Evolutionary conservation across 2,329 filamentous ascomycete genomes (phyloP).

Genomic region (Tricladium varicosporioides): DNA sequence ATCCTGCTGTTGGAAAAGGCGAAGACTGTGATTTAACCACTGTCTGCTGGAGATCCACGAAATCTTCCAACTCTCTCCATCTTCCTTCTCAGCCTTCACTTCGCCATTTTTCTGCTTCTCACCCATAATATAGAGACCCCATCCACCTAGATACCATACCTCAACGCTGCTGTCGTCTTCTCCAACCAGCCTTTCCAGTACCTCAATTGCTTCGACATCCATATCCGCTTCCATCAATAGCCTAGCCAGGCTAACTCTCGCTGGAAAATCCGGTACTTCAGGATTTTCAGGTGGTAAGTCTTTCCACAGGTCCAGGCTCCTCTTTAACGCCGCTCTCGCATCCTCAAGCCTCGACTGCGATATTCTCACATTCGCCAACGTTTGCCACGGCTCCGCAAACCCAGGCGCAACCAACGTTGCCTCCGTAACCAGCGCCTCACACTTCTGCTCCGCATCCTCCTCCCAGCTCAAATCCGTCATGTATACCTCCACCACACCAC

Average conservation of each 20-base stretch:
- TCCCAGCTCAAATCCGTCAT: slow-evolving; percentile 98
- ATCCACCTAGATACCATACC: slow-evolving; percentile 95
- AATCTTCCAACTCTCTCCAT: slow-evolving; percentile 43
- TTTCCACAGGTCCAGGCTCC: slow-evolving; percentile 82
- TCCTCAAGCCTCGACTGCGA: slow-evolving; percentile 80
- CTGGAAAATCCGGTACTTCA: slow-evolving; percentile 79
- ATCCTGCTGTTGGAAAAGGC: slow-evolving; percentile 73
- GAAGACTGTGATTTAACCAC: slow-evolving; percentile 79
- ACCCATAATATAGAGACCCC: slow-evolving; percentile 80
- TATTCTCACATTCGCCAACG: slow-evolving; percentile 88
- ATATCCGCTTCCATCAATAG: slow-evolving; percentile 88
- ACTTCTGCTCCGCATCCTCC: slow-evolving; percentile 81
- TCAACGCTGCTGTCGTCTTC: slow-evolving; percentile 96
- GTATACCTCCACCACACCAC: slow-evolving; percentile 92
- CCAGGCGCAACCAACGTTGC: slow-evolving; percentile 81
- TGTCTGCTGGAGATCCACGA: slow-evolving; percentile 73
- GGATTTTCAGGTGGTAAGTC: slow-evolving; percentile 71
- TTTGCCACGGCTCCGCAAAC: slow-evolving; percentile 88
- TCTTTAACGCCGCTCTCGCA: slow-evolving; percentile 71
- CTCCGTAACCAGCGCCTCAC: slow-evolving; percentile 86
- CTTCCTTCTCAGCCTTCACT: slow-evolving; percentile 36
- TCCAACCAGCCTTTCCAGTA: slow-evolving; percentile 76
- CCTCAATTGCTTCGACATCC: slow-evolving; percentile 79
- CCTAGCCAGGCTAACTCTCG: slow-evolving; percentile 77
- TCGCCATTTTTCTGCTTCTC: slow-evolving; percentile 58